A percentile compares a stretch with the other conserved stretches of the same genome.
Conservation (phyloP, 805 yeast species). For the Yamadazyma akitaensis region DNA sequence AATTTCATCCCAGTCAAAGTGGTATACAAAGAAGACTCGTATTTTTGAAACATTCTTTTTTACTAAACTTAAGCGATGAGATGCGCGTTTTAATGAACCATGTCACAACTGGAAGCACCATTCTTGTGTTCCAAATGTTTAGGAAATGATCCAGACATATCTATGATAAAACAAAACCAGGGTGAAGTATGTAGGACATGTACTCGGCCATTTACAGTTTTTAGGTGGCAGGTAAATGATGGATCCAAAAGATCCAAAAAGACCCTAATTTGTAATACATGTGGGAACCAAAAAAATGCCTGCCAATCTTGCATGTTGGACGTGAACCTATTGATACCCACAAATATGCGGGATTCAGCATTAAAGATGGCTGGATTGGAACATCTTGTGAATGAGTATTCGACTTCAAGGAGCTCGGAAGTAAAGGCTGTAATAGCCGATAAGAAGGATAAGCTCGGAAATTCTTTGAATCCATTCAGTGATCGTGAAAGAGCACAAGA, state of each 20-base stretch:
- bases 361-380: constrained; percentile 61
- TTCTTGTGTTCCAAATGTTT: constrained; percentile 61
- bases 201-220: constrained; percentile 79
- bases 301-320: constrained; percentile 90
- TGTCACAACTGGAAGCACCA: constrained; percentile 8
- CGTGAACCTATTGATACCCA: constrained; percentile 74
- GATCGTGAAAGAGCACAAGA: constrained; percentile 39
- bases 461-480: constrained; percentile 2
- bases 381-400: constrained; percentile 15
- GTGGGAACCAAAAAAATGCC: constrained; percentile 75
- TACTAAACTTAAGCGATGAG: not conserved
- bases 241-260: constrained; percentile 45
- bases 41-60: no score
- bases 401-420: constrained; percentile 24
- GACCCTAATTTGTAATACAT: constrained; percentile 73
- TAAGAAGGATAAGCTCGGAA: constrained; percentile 32
- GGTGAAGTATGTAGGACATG: constrained; percentile 88
- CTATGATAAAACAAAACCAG: constrained; percentile 63
- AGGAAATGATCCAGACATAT: constrained; percentile 62
- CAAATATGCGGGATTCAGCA: constrained; percentile 76
- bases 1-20: no score
- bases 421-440: constrained; percentile 41
- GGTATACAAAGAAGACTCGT: no score
- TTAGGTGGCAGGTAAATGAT: constrained; percentile 61
- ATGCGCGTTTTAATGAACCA: constrained; percentile 4